Percentiles rank a stretch among this genome's conserved stretches.
phyloP scores from a whole-genome alignment of 495 filamentous ascomycete genomes.

The Cetradonia linearis region DNA sequence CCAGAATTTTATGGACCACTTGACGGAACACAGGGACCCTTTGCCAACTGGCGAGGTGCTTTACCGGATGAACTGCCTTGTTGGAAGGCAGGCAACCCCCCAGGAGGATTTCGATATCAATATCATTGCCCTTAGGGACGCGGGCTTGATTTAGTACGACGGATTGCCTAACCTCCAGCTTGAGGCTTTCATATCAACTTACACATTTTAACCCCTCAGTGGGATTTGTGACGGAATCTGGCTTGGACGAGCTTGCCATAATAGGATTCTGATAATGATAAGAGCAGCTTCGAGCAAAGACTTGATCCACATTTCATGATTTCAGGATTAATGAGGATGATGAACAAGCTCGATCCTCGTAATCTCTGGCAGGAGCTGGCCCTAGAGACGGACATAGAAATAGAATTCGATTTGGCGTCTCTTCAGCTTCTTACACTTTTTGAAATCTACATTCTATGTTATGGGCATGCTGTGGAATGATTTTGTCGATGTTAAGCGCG shows the following conservation, averaged over 20 bases:
- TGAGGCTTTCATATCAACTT: not conserved
- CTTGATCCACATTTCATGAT: not conserved
- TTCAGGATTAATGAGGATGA: not conserved
- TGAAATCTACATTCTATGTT: not conserved
- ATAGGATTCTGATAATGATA: not conserved
- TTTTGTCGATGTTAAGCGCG: not conserved
- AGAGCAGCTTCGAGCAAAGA: not conserved
- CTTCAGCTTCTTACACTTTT: not conserved
- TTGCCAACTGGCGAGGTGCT: constrained; percentile 27
- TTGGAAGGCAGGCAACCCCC: constrained; percentile 27
- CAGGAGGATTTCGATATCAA: constrained; percentile 37
- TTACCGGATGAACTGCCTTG: constrained; percentile 29
- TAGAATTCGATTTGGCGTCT: no score
- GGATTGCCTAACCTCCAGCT: not conserved
- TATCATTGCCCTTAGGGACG: constrained; percentile 22
- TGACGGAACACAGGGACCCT: constrained; percentile 29
- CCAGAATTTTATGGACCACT: constrained; percentile 37
- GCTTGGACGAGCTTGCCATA: no score
- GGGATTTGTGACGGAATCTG: not conserved
- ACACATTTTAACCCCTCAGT: not conserved
- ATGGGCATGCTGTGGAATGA: not conserved
- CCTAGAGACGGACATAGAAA: not conserved
- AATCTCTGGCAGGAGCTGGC: not conserved
- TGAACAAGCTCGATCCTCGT: not conserved
- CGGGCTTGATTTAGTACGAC: not conserved